Conservation (phyloP, 345 rosid genomes). For the Syzygium jambos region DNA sequence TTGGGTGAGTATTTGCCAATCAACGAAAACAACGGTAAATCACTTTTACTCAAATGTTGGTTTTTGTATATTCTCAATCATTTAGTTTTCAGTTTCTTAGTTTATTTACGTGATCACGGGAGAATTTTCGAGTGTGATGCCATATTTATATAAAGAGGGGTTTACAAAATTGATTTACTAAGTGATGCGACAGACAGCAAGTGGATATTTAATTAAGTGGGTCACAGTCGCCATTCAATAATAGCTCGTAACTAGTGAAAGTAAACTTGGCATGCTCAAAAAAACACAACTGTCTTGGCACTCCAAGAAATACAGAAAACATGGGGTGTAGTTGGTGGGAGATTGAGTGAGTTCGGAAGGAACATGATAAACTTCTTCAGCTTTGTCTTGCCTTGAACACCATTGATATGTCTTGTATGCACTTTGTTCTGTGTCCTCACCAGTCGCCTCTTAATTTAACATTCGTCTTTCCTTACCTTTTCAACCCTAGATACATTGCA, state of each 20-base stretch:
- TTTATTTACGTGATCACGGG: neutral
- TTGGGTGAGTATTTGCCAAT: neutral
- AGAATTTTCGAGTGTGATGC: neutral
- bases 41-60: neutral
- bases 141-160: no score
- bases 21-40: neutral
- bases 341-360: neutral
- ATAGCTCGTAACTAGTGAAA: neutral
- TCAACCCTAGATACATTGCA: neutral
- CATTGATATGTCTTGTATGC: neutral
- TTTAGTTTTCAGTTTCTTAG: neutral
- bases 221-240: neutral
- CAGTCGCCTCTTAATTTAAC: neutral
- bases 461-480: neutral
- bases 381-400: neutral
- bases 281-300: neutral
- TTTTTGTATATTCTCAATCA: neutral
- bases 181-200: neutral
- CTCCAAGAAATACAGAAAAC: neutral
- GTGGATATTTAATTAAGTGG: neutral
- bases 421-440: neutral
- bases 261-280: neutral
- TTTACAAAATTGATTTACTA: neutral
- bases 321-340: neutral
- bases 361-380: neutral